These are phyloP conservation scores for Mycena epipterygia DNA, from an alignment of 768 basidiomycete genomes.

Conservation along the genomic window DNA sequence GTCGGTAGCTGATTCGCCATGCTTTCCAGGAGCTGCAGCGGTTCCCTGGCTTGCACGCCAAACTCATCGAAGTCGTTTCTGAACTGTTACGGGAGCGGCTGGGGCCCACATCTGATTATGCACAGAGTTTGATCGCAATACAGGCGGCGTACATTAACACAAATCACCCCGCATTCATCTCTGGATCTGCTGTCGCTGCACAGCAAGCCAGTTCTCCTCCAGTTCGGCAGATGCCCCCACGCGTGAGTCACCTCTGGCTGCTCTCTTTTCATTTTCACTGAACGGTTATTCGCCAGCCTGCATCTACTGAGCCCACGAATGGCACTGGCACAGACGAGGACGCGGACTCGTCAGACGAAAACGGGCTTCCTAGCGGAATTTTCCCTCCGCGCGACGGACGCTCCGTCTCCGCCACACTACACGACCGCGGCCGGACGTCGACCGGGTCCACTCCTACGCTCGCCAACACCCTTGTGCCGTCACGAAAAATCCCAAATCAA, in stretches of 20 bases:
- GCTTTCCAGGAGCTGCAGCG: slow-evolving; percentile 87
- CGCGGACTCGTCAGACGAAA: slow-evolving; percentile 73
- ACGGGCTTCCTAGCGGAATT: slow-evolving; percentile 65
- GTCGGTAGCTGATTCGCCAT: not conserved
- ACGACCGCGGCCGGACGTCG: slow-evolving; percentile 76
- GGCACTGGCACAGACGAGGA: slow-evolving; percentile 70
- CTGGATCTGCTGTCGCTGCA: slow-evolving; percentile 77
- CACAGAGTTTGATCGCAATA: slow-evolving; percentile 94
- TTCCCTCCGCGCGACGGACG: slow-evolving; percentile 67
- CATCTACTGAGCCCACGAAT: slow-evolving; percentile 73
- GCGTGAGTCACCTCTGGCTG: slow-evolving; percentile 58
- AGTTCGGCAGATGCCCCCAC: slow-evolving; percentile 59
- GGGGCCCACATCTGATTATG: slow-evolving; percentile 97
- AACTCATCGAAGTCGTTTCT: slow-evolving; percentile 96
- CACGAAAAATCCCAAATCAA: slow-evolving; percentile 37
- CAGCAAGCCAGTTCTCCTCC: slow-evolving; percentile 60
- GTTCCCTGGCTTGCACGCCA: slow-evolving; percentile 93
- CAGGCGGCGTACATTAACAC: slow-evolving; percentile 99
- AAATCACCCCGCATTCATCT: slow-evolving; percentile 95
- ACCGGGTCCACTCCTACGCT: slow-evolving; percentile 48
- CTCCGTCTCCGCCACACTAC: slow-evolving; percentile 81
- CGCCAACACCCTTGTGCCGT: slow-evolving; percentile 44
- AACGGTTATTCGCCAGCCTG: slow-evolving; percentile 60
- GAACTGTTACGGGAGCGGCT: slow-evolving; percentile 95
- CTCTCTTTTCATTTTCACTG: slow-evolving; percentile 22